Evolutionary conservation across 208 protist genomes (phyloP).

Genomic region (Trypanosoma brucei): DNA sequence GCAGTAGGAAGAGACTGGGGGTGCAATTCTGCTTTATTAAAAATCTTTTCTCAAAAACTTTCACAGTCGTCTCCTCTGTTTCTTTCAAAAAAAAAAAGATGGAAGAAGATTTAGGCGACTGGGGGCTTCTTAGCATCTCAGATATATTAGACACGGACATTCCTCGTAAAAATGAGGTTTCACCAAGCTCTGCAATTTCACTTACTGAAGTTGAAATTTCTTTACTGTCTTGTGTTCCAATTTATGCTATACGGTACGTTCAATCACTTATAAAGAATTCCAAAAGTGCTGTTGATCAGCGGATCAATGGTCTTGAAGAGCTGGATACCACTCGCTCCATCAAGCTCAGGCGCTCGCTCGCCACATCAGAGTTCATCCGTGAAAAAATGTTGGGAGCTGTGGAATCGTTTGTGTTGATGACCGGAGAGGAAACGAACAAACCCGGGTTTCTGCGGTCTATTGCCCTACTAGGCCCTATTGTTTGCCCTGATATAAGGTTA

Average conservation of each 20-base stretch:
- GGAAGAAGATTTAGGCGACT: conserved; percentile 35
- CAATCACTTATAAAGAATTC: conserved; percentile 26
- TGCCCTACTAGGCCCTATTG: conserved; percentile 24
- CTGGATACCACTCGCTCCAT: conserved; percentile 21
- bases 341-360: conserved; percentile 33
- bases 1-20: too few relatives aligned
- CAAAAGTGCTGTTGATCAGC: conserved; percentile 19
- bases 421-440: conserved; percentile 23
- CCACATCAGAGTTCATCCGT: conserved; percentile 44
- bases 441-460: conserved; percentile 35
- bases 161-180: conserved; percentile 16
- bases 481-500: conserved; percentile 15
- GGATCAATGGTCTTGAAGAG: conserved; percentile 33
- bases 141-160: conserved; percentile 45
- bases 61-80: too few relatives aligned
- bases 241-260: conserved; percentile 15
- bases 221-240: conserved; percentile 24
- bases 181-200: conserved; percentile 7
- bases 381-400: conserved; percentile 38
- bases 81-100: conserved; percentile 8
- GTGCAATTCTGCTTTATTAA: too few relatives aligned
- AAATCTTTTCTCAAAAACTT: too few relatives aligned
- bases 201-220: conserved; percentile 31
- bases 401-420: conserved; percentile 37
- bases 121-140: conserved; percentile 71